Conservation (phyloP, 2,329 filamentous ascomycete species). For the Hymenotorrendiella dingleyae region DNA sequence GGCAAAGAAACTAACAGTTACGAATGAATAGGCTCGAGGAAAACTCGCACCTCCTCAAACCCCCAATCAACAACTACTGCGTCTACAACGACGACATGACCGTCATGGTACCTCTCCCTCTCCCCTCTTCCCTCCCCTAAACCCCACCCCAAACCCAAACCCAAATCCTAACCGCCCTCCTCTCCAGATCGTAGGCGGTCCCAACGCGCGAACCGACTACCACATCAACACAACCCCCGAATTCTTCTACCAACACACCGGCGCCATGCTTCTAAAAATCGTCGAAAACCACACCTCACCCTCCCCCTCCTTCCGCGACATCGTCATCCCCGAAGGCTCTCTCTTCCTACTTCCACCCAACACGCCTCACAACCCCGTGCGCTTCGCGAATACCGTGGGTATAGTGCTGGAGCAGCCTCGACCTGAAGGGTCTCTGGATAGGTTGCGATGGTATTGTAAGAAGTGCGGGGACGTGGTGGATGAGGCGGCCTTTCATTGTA, state of each 20-base stretch:
- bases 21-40: slow-evolving; percentile 66
- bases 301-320: slow-evolving; percentile 59
- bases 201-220: slow-evolving; percentile 94
- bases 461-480: slow-evolving; percentile 68
- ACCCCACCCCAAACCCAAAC: neutral
- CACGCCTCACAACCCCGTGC: slow-evolving; percentile 92
- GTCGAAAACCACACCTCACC: slow-evolving; percentile 56
- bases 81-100: slow-evolving; percentile 82
- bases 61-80: slow-evolving; percentile 96
- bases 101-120: slow-evolving; percentile 57
- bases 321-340: slow-evolving; percentile 86
- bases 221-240: slow-evolving; percentile 96
- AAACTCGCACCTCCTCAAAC: slow-evolving; percentile 78
- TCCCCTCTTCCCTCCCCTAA: slow-evolving; percentile 1
- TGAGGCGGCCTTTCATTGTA: slow-evolving; percentile 83
- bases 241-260: slow-evolving; percentile 97
- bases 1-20: slow-evolving; percentile 2
- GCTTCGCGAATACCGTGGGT: slow-evolving; percentile 90
- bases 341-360: slow-evolving; percentile 92
- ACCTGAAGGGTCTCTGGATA: slow-evolving; percentile 64
- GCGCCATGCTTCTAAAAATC: slow-evolving; percentile 88
- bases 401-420: slow-evolving; percentile 85
- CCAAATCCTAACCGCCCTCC: neutral
- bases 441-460: slow-evolving; percentile 84
- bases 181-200: slow-evolving; percentile 80